Percentiles rank a stretch among this genome's conserved stretches.
Conservation (phyloP, 2,329 filamentous ascomycete genomes). For the Elsinoe necatrix region DNA sequence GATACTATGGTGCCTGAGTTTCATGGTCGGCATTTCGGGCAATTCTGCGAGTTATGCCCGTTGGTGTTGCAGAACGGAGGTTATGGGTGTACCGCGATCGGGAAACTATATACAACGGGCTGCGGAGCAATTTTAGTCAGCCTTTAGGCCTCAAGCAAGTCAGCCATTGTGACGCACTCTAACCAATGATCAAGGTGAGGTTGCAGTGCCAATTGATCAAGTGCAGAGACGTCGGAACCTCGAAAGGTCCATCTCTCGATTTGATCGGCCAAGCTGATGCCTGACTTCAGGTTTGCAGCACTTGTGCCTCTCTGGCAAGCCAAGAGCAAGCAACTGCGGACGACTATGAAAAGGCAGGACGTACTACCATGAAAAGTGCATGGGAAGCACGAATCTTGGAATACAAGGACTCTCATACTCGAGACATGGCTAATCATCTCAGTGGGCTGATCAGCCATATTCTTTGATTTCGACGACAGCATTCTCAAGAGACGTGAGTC, state of each 20-base stretch:
- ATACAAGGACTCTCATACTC: too few species aligned
- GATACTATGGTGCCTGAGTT: background rate
- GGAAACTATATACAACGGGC: background rate
- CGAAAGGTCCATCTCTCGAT: background rate
- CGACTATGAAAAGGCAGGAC: background rate
- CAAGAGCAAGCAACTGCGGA: background rate
- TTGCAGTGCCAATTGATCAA: background rate
- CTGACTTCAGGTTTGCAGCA: background rate
- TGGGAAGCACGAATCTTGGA: background rate
- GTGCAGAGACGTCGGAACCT: too few species aligned
- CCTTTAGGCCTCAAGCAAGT: background rate
- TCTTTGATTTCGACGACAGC: constrained; percentile 23
- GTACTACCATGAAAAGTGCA: background rate
- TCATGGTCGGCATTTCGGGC: background rate
- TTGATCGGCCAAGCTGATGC: background rate
- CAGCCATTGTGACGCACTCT: background rate
- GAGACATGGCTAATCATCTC: constrained; percentile 17
- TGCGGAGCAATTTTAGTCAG: constrained; percentile 1
- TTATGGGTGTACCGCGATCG: background rate
- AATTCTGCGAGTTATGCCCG: background rate
- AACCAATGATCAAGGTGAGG: background rate
- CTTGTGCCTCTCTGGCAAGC: background rate
- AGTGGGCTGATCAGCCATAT: constrained; percentile 26
- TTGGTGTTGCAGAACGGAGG: background rate
- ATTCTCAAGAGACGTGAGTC: constrained; percentile 25